Percentiles rank a stretch among this genome's conserved stretches.
Evolutionary conservation across 306 rosid species (phyloP).

Genomic region (Elaeagnus macrophylla): DNA sequence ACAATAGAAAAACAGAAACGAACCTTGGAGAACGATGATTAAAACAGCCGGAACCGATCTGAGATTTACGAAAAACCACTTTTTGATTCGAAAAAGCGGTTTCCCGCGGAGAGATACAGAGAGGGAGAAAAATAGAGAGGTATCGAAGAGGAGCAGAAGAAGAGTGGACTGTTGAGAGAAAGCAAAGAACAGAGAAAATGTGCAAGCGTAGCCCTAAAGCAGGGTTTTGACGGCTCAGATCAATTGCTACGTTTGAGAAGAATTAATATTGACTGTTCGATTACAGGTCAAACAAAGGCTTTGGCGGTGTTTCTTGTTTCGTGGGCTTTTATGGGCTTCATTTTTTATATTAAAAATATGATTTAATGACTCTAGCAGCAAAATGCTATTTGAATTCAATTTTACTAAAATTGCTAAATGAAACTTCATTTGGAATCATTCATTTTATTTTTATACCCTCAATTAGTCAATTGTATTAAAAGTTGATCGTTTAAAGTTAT

Average conservation of each 20-base stretch:
- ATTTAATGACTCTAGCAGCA: no score
- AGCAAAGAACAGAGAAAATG: constrained; percentile 1
- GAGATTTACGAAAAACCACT: constrained; percentile 17
- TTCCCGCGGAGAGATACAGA: not conserved
- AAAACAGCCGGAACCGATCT: constrained; percentile 14
- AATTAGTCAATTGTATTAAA: no score
- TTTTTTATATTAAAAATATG: constrained; percentile 14
- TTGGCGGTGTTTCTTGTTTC: constrained; percentile 1
- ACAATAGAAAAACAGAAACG: not conserved
- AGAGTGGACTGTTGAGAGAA: not conserved
- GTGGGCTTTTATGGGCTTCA: not conserved
- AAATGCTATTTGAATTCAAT: no score
- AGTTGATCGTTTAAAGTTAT: no score
- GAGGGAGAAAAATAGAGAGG: not conserved
- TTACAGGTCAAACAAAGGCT: not conserved
- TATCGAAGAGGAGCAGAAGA: not conserved
- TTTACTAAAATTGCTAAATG: no score
- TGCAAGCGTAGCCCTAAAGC: constrained; percentile 13
- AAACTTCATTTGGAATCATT: no score
- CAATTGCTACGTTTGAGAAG: constrained; percentile 6
- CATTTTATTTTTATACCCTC: no score
- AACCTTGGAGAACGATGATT: constrained; percentile 15
- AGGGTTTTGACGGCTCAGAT: constrained; percentile 8
- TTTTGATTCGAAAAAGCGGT: constrained; percentile 3
- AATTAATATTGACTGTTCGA: constrained; percentile 9